These are phyloP conservation scores for Tranzscheliella williamsii DNA, from an alignment of 1,284 basidiomycete genomes.

Conservation along the genomic window DNA sequence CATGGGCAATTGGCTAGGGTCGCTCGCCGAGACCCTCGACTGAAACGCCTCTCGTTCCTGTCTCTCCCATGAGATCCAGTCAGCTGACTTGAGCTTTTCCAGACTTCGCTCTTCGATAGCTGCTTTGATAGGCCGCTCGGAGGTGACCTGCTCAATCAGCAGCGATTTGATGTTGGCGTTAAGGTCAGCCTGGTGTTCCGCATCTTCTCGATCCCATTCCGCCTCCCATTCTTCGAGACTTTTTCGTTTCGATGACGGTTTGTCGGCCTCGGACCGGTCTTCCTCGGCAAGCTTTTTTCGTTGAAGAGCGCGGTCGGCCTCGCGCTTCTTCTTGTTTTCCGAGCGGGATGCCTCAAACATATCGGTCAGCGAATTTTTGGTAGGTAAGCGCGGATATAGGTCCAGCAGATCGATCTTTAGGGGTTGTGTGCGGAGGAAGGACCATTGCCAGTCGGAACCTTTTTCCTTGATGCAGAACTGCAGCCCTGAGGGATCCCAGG, in stretches of 20 bases:
- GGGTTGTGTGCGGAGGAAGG: slow-evolving; percentile 2
- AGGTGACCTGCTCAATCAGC: slow-evolving; percentile 14
- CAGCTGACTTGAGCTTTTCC: slow-evolving; percentile 12
- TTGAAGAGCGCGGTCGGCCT: background rate
- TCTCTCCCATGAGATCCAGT: slow-evolving; percentile 24
- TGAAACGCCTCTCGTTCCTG: slow-evolving; percentile 26
- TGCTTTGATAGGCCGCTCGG: slow-evolving; percentile 11
- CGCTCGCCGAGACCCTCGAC: background rate
- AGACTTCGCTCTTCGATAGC: slow-evolving; percentile 12
- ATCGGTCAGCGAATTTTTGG: slow-evolving; percentile 16
- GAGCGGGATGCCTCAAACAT: slow-evolving; percentile 11
- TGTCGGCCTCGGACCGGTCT: background rate
- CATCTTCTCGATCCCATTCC: slow-evolving; percentile 1
- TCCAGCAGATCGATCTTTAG: slow-evolving; percentile 14
- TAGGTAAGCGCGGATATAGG: slow-evolving; percentile 17
- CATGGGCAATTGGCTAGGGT: slow-evolving; percentile 1
- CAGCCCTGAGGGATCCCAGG: slow-evolving; percentile 20
- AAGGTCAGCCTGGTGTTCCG: slow-evolving; percentile 1
- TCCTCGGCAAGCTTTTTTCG: background rate
- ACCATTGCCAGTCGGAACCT: slow-evolving; percentile 21
- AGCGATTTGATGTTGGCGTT: slow-evolving; percentile 5
- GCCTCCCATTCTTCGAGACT: slow-evolving; percentile 7
- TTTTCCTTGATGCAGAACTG: slow-evolving; percentile 29
- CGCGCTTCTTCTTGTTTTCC: slow-evolving; percentile 1
- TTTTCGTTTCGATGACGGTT: background rate